A percentile compares a stretch with the other conserved stretches of the same genome.
phyloP scores from a whole-genome alignment of 371 early-diverging fungal species.

The Choanephora cucurbitarum region DNA sequence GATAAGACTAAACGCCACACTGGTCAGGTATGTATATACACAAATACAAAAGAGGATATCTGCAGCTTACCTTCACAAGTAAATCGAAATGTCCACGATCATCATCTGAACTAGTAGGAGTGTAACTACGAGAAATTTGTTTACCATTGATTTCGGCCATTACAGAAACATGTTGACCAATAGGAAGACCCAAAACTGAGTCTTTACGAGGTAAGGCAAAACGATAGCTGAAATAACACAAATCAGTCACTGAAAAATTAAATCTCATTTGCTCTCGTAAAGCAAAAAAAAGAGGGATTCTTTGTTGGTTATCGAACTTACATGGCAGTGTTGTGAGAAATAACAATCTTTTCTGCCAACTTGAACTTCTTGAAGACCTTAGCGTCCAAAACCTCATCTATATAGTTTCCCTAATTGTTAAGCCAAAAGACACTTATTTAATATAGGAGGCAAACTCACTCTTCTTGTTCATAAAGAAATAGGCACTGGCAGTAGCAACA shows the following conservation, averaged over 20 bases:
- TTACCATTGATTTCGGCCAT: constrained; percentile 88
- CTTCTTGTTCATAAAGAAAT: constrained; percentile 38
- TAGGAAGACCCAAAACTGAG: constrained; percentile 81
- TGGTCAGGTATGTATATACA: constrained; percentile 12
- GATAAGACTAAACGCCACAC: constrained; percentile 78
- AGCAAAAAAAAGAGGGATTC: background rate
- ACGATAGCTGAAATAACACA: constrained; percentile 68
- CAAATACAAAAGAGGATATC: background rate
- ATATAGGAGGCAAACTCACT: constrained; percentile 16
- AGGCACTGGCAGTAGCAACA: constrained; percentile 47
- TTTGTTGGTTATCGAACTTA: constrained; percentile 34
- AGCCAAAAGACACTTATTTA: background rate
- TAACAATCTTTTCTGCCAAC: constrained; percentile 72
- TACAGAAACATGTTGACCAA: constrained; percentile 93
- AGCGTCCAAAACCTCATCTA: constrained; percentile 63
- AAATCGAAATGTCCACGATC: constrained; percentile 89
- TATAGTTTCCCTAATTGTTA: background rate
- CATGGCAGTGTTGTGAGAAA: constrained; percentile 87
- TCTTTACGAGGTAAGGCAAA: constrained; percentile 77
- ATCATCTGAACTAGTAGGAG: constrained; percentile 86
- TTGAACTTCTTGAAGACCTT: constrained; percentile 82
- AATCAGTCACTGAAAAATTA: background rate
- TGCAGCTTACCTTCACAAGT: constrained; percentile 81
- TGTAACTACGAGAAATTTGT: constrained; percentile 88
- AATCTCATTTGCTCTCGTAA: background rate